Evolutionary conservation across 2,329 filamentous ascomycete genomes (phyloP).

Genomic region (Talaromyces sp.): DNA sequence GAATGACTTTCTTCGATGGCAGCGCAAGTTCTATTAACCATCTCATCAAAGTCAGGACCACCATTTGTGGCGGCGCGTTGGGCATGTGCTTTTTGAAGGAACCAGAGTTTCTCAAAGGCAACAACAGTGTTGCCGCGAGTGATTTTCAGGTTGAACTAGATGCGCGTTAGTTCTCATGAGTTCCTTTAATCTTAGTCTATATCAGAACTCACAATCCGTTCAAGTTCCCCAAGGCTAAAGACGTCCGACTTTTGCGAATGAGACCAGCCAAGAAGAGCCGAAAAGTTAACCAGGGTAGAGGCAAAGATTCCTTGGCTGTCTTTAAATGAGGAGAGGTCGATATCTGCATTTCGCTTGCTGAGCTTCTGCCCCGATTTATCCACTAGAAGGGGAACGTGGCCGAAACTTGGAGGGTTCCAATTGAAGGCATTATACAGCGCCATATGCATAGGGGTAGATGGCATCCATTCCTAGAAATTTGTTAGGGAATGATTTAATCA

Average conservation of each 20-base stretch:
- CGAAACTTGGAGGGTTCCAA: constrained; percentile 74
- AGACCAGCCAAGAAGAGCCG: constrained; percentile 82
- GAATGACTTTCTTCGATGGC: constrained; percentile 28
- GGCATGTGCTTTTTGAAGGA: constrained; percentile 75
- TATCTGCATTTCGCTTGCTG: constrained; percentile 79
- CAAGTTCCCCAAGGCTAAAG: constrained; percentile 70
- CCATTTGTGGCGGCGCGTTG: constrained; percentile 50
- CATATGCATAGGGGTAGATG: constrained; percentile 81
- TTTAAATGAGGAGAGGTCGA: constrained; percentile 62
- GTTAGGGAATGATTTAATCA: constrained; percentile 5
- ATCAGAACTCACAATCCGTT: constrained; percentile 60
- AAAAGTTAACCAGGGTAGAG: constrained; percentile 74
- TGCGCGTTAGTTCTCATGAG: constrained; percentile 25
- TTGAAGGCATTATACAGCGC: constrained; percentile 75
- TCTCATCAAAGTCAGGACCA: constrained; percentile 45
- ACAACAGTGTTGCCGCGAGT: constrained; percentile 89
- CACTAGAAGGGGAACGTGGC: constrained; percentile 76
- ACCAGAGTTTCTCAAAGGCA: constrained; percentile 75
- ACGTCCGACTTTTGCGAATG: constrained; percentile 69
- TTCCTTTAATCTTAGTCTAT: neutral
- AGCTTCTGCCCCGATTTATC: constrained; percentile 72
- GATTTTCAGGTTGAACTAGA: constrained; percentile 79
- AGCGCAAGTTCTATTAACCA: constrained; percentile 41
- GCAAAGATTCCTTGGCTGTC: constrained; percentile 63
- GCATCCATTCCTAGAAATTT: constrained; percentile 77